Percentiles rank a stretch among this genome's conserved stretches.
phyloP scores from a whole-genome alignment of 2,329 filamentous ascomycete species.

The Pseudogymnoascus destructans region DNA sequence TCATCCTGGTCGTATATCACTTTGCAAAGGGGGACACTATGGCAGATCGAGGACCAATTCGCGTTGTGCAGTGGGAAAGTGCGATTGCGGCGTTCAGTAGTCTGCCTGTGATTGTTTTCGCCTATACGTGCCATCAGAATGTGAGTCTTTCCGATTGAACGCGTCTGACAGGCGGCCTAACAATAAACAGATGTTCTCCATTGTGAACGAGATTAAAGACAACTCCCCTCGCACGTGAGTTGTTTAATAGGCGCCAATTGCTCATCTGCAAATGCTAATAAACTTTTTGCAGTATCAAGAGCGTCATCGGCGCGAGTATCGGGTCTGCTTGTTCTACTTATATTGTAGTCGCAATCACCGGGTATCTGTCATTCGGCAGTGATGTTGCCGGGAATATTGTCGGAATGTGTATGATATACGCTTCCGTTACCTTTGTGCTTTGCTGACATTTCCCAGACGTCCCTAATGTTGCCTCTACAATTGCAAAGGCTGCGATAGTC shows the following conservation, averaged over 20 bases:
- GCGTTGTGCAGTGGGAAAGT: slow-evolving; percentile 66
- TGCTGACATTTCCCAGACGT: slow-evolving; percentile 10
- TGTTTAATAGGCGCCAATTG: neutral
- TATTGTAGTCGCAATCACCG: slow-evolving; percentile 82
- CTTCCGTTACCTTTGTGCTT: neutral
- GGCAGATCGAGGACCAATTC: slow-evolving; percentile 59
- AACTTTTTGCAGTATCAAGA: slow-evolving; percentile 46
- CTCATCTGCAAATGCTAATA: neutral
- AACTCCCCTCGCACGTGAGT: slow-evolving; percentile 50
- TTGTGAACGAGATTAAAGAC: slow-evolving; percentile 85
- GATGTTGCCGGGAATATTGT: slow-evolving; percentile 86
- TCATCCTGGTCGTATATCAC: slow-evolving; percentile 86
- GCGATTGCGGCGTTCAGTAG: slow-evolving; percentile 68
- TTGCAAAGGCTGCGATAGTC: slow-evolving; percentile 90
- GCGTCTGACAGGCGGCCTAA: slow-evolving; percentile 13
- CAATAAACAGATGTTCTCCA: slow-evolving; percentile 79
- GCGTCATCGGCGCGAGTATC: slow-evolving; percentile 71
- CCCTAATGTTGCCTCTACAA: slow-evolving; percentile 69
- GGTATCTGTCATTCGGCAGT: slow-evolving; percentile 91
- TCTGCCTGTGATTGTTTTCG: slow-evolving; percentile 91
- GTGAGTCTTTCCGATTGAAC: slow-evolving; percentile 34
- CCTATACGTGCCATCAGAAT: slow-evolving; percentile 99
- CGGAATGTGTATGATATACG: slow-evolving; percentile 57
- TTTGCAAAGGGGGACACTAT: slow-evolving; percentile 68
- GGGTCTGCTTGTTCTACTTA: slow-evolving; percentile 81